A percentile compares a stretch with the other conserved stretches of the same genome.
Evolutionary conservation across 2,329 filamentous ascomycete species (phyloP).

Genomic region (Fusarium sp.): DNA sequence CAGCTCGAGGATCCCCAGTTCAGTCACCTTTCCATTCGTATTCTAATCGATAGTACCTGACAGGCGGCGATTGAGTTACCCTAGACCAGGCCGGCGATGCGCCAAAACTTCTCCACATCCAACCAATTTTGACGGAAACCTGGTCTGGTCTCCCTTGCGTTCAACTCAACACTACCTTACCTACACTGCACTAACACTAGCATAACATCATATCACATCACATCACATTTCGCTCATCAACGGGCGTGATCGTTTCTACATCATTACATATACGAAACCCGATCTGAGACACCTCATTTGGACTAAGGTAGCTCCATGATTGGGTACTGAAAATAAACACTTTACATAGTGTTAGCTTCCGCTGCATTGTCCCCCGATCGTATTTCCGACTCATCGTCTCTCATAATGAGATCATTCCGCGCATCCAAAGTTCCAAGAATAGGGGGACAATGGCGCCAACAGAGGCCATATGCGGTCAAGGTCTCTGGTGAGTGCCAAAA

Average conservation of each 20-base stretch:
- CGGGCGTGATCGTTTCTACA: not conserved
- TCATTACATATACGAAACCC: constrained; percentile 13
- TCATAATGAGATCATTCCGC: constrained; percentile 40
- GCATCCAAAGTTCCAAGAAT: constrained; percentile 20
- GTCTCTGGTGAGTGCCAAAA: constrained; percentile 44
- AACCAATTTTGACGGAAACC: constrained; percentile 24
- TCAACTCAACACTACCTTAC: constrained; percentile 19
- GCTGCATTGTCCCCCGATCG: constrained; percentile 2
- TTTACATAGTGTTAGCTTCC: constrained; percentile 7
- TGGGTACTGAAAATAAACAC: constrained; percentile 3
- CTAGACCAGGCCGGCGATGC: constrained; percentile 21
- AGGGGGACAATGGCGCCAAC: constrained; percentile 5
- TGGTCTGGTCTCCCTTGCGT: constrained; percentile 31
- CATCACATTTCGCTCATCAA: constrained; percentile 23
- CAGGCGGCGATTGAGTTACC: constrained; percentile 25
- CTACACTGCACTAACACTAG: constrained; percentile 13
- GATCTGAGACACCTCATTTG: not conserved
- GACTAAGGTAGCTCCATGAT: constrained; percentile 7
- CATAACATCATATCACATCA: constrained; percentile 13
- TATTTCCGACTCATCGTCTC: constrained; percentile 19
- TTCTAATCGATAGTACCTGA: constrained; percentile 22
- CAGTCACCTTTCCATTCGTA: constrained; percentile 14
- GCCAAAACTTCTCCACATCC: constrained; percentile 25
- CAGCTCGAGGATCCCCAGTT: not conserved
- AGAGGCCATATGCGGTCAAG: constrained; percentile 51